These are phyloP conservation scores for Aegilops tauschii DNA, from an alignment of 176 grass and related monocot genomes.

Conservation along the genomic window DNA sequence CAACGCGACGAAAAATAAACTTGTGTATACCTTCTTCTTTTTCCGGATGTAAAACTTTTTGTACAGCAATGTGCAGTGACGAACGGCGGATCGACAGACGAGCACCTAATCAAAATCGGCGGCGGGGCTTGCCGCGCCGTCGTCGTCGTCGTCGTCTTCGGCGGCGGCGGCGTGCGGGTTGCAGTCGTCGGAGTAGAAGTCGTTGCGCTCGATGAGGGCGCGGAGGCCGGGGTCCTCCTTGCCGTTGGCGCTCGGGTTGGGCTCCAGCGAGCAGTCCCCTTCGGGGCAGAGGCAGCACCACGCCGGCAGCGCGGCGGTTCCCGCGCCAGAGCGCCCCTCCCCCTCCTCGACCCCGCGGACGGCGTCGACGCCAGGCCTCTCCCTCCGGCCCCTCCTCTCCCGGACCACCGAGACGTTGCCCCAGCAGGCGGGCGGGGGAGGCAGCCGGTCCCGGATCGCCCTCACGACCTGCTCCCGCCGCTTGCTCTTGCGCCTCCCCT, in stretches of 20 bases:
- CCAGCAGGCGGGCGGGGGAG: slow-evolving; percentile 37
- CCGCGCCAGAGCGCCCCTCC: not conserved
- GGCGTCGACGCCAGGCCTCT: not conserved
- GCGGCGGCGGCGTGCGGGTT: slow-evolving; percentile 40
- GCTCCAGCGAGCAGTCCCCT: slow-evolving; percentile 43
- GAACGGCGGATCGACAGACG: not conserved
- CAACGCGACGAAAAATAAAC: not conserved
- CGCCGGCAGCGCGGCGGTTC: not conserved
- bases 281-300: slow-evolving; percentile 48
- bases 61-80: not conserved
- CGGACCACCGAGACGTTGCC: slow-evolving; percentile 20
- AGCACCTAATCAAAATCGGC: slow-evolving; percentile 9
- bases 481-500: slow-evolving; percentile 23
- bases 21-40: not conserved
- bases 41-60: not conserved
- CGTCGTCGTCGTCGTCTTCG: not conserved
- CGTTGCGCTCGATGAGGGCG: slow-evolving; percentile 46
- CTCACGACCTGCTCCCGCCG: slow-evolving; percentile 16
- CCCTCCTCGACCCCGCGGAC: not conserved
- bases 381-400: slow-evolving; percentile 25
- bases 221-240: slow-evolving; percentile 45
- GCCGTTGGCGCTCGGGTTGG: slow-evolving; percentile 52
- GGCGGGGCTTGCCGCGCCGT: not conserved
- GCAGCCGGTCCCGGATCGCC: slow-evolving; percentile 36
- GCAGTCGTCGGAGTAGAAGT: slow-evolving; percentile 51